Evolutionary conservation across 495 filamentous ascomycete species (phyloP).

Genomic region (Choiromyces venosus): DNA sequence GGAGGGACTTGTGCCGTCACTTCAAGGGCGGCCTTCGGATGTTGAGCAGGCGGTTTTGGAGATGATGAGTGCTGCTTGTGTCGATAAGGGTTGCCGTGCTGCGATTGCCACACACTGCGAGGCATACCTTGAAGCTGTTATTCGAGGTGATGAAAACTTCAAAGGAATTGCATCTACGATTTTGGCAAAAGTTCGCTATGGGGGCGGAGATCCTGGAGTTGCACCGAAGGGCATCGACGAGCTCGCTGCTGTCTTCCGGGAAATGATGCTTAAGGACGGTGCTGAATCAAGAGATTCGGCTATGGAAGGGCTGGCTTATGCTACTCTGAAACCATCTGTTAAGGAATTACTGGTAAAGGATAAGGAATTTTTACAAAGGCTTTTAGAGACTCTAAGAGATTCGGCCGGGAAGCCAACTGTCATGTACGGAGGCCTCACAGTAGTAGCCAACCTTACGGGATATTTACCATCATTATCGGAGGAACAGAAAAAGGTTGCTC

Average conservation of each 20-base stretch:
- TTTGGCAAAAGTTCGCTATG: slow-evolving; percentile 63
- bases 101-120: slow-evolving; percentile 72
- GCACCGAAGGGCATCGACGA: slow-evolving; percentile 58
- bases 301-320: slow-evolving; percentile 89
- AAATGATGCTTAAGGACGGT: slow-evolving; percentile 61
- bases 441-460: slow-evolving; percentile 72
- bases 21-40: slow-evolving; percentile 42
- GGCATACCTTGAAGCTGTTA: slow-evolving; percentile 75
- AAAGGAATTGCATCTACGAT: slow-evolving; percentile 74
- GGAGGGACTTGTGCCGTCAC: slow-evolving; percentile 33
- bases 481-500: slow-evolving; percentile 81
- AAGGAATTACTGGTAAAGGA: slow-evolving; percentile 74
- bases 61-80: slow-evolving; percentile 83
- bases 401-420: slow-evolving; percentile 60
- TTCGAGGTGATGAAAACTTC: slow-evolving; percentile 53
- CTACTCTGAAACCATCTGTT: slow-evolving; percentile 71
- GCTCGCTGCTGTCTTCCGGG: slow-evolving; percentile 70
- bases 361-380: slow-evolving; percentile 55
- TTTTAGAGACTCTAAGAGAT: slow-evolving; percentile 61
- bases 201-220: slow-evolving; percentile 40
- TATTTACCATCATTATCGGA: slow-evolving; percentile 77
- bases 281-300: slow-evolving; percentile 55
- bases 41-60: slow-evolving; percentile 79
- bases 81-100: slow-evolving; percentile 70
- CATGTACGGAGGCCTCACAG: slow-evolving; percentile 77